These are phyloP conservation scores for Mycena galericulata DNA, from an alignment of 768 basidiomycete genomes.

Conservation along the genomic window DNA sequence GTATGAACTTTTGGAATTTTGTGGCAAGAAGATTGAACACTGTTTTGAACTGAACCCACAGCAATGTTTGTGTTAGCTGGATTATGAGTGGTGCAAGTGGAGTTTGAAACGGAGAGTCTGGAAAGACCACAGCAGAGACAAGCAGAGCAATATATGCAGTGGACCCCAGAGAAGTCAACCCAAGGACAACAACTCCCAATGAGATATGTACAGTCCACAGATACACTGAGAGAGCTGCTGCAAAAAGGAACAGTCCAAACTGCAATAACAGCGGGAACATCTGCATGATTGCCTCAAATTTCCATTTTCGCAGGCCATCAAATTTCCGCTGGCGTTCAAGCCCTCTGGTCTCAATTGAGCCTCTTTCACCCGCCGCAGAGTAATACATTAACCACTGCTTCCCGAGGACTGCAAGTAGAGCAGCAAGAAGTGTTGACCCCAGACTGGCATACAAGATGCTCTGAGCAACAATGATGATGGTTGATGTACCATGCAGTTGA, in stretches of 20 bases:
- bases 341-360: constrained; percentile 7
- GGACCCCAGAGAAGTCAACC: neutral
- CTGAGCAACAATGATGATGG: neutral
- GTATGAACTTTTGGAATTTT: neutral
- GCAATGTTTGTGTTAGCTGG: neutral
- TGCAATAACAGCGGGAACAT: constrained; percentile 3
- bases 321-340: constrained; percentile 10
- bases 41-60: neutral
- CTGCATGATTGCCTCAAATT: constrained; percentile 5
- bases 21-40: neutral
- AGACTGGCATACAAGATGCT: constrained; percentile 10
- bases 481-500: neutral
- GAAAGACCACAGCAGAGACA: neutral
- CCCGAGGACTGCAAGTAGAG: constrained; percentile 7
- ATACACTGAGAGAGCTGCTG: constrained; percentile 7
- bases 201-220: neutral
- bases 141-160: neutral
- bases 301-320: constrained; percentile 12
- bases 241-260: constrained; percentile 7
- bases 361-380: neutral
- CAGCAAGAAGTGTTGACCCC: neutral
- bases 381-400: constrained; percentile 27
- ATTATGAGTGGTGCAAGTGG: constrained; percentile 1
- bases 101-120: constrained; percentile 18
- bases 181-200: neutral